Base-by-base conservation (phyloP, 805 yeast species). In the Sugiyamaella qingdaonensis region DNA sequence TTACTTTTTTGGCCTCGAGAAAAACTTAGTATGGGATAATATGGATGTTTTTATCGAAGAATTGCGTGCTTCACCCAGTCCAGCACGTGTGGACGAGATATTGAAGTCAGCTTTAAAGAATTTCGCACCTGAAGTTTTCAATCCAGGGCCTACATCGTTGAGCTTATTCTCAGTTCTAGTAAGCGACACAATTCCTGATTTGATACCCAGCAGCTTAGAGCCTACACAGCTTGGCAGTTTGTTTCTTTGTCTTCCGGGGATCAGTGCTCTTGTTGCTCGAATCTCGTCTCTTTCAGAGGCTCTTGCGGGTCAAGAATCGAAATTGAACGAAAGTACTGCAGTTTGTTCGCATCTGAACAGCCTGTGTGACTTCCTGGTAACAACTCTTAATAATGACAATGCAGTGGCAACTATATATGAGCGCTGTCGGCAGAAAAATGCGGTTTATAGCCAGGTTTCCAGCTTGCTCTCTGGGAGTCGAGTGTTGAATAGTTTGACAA, bases 381-480 rank as follows among this genome's bases (percentile, higher is more conserved):
- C 24, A 4, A 24, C 21, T 10, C 35, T 45, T 4, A 45, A 18
- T 10, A 5, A n/a, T 4, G 29, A n/a, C n/a, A 18, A 14, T 10
- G 11, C 36, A 4, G 13, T 32, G n/a, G 19, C 33, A 45, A 45
- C 10, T 4, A 24, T 45, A 2, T n/a, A 14, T 5, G 19, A n/a
- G n/a, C 36, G 48, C 8, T 11, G 27, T 14, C 16, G 37, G 7
- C 11, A 21, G 9, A 27, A 31, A 1, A 18, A 2, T 27, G 36
- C 36, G n/a, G 27, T 29, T 4, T 31, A 14, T 3, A 16, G n/a
- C 11, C 51, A 48, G 29, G 14, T 41, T 11, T 9, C 21, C 5
- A 10, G 18, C 29, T 32, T 44, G 16, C 34, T 51, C 19, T 24
- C 24, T 19, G 54, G 54, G 8, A 51, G 54, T 32, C 46, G 48